Base-by-base conservation (phyloP, 768 basidiomycete species). In the Leccinum barrowsii region DNA sequence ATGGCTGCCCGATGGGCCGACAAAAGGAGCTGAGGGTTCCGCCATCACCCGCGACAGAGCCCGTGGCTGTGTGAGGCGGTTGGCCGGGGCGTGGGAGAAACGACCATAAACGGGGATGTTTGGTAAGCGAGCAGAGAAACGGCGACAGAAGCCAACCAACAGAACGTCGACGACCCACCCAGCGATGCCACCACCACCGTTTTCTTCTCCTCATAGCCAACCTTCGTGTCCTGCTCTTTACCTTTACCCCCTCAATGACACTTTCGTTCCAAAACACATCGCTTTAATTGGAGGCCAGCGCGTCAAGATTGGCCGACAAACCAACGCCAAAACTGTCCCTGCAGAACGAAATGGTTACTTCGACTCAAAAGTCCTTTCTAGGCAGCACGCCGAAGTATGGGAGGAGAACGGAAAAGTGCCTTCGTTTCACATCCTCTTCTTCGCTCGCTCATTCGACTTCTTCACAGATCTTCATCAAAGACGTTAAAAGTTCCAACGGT, bases 341-440 rank as follows among this genome's bases (percentile, higher is more conserved):
- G 86, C 83, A 11, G 93, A 96, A 70, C 80, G 90, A 67, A 98
- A 99, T 70, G 96, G 94, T 10, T 99, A 90, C 77, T 98, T 99
- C 72, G 96, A 98, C 77, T 90, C 88, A 22, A 98, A 98, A 71
- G 88, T 98, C 7, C 80, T 99, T 60, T 92, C 90, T 65, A 80
- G 96, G 64, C 90, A 92, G 77, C 96, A 98, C 70, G 96, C 96
- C 13, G 96, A 98, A 76, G 91, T 99, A n/a, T 99, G 89, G 96
- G 94, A 92, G 76, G 92, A 96, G 60, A 78, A 74, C 46, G 85
- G 84, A 49, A 96, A 96, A 85, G 94, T 93, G 51, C 52, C 78
- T 70, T 11, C 5, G 4, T 49, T 49, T 55, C 46, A 3, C 54
- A 21, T 24, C 28, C 46, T 37, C 37, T 34, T 46, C 50, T 48